These are phyloP conservation scores for Brassica incana DNA, from an alignment of 345 rosid species.

Conservation along the genomic window DNA sequence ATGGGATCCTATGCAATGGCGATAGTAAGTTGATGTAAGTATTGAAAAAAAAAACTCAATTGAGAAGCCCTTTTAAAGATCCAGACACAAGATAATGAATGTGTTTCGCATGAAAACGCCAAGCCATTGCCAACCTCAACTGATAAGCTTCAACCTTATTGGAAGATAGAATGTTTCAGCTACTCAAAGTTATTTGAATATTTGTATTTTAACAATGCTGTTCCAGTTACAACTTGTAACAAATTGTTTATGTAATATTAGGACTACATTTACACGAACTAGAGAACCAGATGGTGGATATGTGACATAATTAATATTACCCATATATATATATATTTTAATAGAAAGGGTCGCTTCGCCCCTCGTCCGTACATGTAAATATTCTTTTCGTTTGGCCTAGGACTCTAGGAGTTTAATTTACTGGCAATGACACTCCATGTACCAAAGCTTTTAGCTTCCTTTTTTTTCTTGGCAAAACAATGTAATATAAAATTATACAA, in stretches of 20 bases:
- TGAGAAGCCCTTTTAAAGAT: neutral
- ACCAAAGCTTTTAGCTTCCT: neutral
- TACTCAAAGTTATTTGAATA: neutral
- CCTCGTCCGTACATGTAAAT: neutral
- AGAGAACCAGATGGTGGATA: slow-evolving; percentile 2
- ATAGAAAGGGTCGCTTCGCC: neutral
- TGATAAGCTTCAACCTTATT: neutral
- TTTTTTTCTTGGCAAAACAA: neutral
- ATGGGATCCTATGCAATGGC: neutral
- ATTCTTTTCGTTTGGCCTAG: neutral
- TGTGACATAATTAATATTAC: neutral
- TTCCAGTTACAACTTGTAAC: neutral
- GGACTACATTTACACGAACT: neutral
- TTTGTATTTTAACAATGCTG: neutral
- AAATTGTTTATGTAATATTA: neutral
- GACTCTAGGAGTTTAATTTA: neutral
- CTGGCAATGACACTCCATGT: neutral
- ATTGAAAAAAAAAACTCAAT: neutral
- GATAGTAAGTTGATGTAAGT: neutral
- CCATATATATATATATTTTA: neutral
- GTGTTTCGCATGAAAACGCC: neutral
- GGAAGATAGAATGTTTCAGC: neutral
- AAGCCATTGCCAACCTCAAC: neutral
- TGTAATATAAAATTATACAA: slow-evolving; percentile 15
- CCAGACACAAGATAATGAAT: neutral